Base-by-base conservation (phyloP, 2,329 filamentous ascomycete genomes). In the Neodidymelliopsis sp. region DNA sequence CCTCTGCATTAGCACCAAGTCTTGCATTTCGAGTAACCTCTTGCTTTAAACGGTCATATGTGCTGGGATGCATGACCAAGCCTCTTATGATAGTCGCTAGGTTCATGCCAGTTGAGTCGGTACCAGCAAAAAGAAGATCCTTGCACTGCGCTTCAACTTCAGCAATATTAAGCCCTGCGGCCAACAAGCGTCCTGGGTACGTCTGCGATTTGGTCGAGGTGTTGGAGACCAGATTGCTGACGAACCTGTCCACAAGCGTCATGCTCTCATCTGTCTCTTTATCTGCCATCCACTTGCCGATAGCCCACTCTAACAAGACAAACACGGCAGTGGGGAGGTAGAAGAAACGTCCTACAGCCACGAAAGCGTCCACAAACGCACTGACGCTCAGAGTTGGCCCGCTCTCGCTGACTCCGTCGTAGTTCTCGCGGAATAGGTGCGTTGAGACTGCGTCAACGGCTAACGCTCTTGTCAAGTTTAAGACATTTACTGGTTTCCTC, bases 341-440 rank as follows among this genome's bases (percentile, higher is more conserved):
- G 61, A 81, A 83, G 59, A 83, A 81, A 3, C 79, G 70, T 0
- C 80, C 80, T 6, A 83, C 77, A 4, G 77, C 79, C 2, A 84
- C 81, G 55, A 81, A 80, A 2, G 77, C 73, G 60, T 84, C 78
- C 10, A 84, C 80, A 58, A 83, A 83, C 0, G 34, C 73, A 73
- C n/a, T 78, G 72, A 45, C 74, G 74, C 51, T 81, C 51, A 54
- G 62, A 38, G 27, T 56, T 2, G 53, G 48, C 3, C 59, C 58
- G 13, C 44, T 52, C 57, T 80, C 78, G 2, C 66, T 60, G 3
- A 79, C 62, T 1, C 76, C 79, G 9, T 80, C 76, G 60, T 83
- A 85, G 9, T 74, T 73, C 40, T 75, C 69, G 1, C 74, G 74
- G 49, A 84, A 82, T 1, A 84, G 67, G 67, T 84, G 82, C 4